phyloP scores from a whole-genome alignment of 257 asterid species.

The Solanum tarijense region DNA sequence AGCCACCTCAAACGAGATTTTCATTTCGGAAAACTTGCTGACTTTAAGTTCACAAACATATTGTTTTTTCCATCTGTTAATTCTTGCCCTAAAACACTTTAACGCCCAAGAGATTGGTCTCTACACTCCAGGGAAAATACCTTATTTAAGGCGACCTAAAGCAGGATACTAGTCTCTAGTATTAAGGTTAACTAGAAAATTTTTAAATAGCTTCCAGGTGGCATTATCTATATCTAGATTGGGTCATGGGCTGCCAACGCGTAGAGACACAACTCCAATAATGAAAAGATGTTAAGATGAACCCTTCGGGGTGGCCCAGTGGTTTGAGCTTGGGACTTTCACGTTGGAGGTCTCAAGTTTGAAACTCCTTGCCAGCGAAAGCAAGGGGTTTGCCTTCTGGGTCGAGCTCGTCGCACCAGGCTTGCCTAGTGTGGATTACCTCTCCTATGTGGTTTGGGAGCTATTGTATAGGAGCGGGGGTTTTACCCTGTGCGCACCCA shows the following conservation, averaged over 20 bases:
- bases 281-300: neutral
- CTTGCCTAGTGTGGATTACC: too few species aligned
- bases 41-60: neutral
- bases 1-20: neutral
- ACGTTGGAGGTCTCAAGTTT: too few species aligned
- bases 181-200: neutral
- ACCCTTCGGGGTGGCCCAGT: too few species aligned
- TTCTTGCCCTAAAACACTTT: neutral
- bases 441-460: too few species aligned
- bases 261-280: neutral
- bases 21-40: neutral
- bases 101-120: neutral
- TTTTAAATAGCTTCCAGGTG: neutral
- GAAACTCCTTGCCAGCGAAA: too few species aligned
- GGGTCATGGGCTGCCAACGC: neutral
- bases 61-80: neutral
- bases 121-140: neutral
- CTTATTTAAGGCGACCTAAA: neutral
- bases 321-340: too few species aligned
- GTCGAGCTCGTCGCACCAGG: too few species aligned
- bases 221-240: neutral
- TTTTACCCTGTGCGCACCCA: too few species aligned
- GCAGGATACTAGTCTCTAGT: neutral
- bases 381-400: too few species aligned
- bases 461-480: too few species aligned